These are phyloP conservation scores for Penicillium sp. DNA, from an alignment of 2,329 filamentous ascomycete species.

Conservation along the genomic window DNA sequence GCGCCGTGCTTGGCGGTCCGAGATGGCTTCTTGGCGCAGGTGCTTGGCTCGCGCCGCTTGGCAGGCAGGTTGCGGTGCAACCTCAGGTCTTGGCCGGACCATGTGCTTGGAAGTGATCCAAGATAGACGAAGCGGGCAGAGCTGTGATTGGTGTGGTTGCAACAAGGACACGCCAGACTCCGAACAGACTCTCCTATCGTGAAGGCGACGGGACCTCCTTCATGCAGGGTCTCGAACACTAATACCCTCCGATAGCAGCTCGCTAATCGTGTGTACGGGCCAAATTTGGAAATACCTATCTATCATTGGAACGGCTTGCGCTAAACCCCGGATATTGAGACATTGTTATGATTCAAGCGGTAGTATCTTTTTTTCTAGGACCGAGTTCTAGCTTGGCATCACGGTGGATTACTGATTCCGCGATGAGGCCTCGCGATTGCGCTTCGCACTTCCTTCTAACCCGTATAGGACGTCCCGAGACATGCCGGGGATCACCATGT, in stretches of 20 bases:
- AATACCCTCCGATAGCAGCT: neutral
- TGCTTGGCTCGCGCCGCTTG: slow-evolving; percentile 16
- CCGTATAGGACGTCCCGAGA: slow-evolving; percentile 37
- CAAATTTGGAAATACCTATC: neutral
- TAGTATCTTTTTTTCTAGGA: neutral
- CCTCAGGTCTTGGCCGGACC: slow-evolving; percentile 20
- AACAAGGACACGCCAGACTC: neutral
- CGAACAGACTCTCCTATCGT: neutral
- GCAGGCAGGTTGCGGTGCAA: slow-evolving; percentile 26
- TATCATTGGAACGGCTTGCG: neutral
- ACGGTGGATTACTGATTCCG: neutral
- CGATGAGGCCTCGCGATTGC: slow-evolving; percentile 14
- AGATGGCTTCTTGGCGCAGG: slow-evolving; percentile 7
- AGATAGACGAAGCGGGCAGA: slow-evolving; percentile 14
- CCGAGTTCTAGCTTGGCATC: neutral
- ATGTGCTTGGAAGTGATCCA: neutral
- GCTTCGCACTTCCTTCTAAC: slow-evolving; percentile 39
- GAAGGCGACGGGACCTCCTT: neutral
- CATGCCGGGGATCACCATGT: slow-evolving; percentile 53
- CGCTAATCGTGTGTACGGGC: neutral
- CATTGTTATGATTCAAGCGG: neutral
- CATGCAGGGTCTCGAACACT: neutral
- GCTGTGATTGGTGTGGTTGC: slow-evolving; percentile 1
- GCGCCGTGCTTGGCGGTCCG: neutral
- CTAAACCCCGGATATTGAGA: neutral